Evolutionary conservation across 2,329 filamentous ascomycete genomes (phyloP), one percentile per base, ranked within the genome.

Genomic region (Aspergillus texensis): DNA sequence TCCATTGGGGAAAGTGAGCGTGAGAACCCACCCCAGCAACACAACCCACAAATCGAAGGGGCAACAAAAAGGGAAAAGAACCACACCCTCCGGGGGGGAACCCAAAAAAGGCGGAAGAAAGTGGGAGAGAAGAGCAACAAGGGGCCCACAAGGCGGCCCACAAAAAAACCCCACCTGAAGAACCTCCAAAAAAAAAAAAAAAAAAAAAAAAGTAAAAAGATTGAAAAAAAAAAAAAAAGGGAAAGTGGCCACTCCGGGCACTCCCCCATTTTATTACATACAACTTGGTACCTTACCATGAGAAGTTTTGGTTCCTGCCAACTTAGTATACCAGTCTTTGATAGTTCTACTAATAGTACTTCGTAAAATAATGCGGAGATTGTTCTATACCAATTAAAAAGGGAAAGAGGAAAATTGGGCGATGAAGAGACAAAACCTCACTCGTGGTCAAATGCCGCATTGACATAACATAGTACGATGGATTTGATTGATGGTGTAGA

Each of bases 301-400:
- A 24, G 28, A 54, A 14, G 30, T 19, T 36, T 28, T 54, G 52
- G 52, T 36, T 26, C 32, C 30, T 36, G 30, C 30, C 28, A 32
- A 54, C n/a, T 54, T 36, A 28, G 52, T 34, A 28, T 54, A 54
- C 52, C 52, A 54, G 19, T 36, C 52, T 36, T 54, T 19, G n/a
- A 28, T 30, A 16, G 21, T 16, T 54, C 52, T 36, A 36, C 4
- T 36, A 16, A 19, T 54, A 55, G 48, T 41, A n/a, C 39, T 41
- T 52, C 26, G 32, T 28, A 41, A 32, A 19, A 26, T 28, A 62
- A 62, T 62, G 56, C 61, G 56, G 61, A 60, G 57, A 59, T 26
- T 52, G 52, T 24, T 48, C 52, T 41, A 39, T 55, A 26, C 52
- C 52, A 55, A 39, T 39, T 16, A 41, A 10, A 55, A 55, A 16